phyloP scores from a whole-genome alignment of 2,329 filamentous ascomycete genomes.

The Chaetothyriales sp. region DNA sequence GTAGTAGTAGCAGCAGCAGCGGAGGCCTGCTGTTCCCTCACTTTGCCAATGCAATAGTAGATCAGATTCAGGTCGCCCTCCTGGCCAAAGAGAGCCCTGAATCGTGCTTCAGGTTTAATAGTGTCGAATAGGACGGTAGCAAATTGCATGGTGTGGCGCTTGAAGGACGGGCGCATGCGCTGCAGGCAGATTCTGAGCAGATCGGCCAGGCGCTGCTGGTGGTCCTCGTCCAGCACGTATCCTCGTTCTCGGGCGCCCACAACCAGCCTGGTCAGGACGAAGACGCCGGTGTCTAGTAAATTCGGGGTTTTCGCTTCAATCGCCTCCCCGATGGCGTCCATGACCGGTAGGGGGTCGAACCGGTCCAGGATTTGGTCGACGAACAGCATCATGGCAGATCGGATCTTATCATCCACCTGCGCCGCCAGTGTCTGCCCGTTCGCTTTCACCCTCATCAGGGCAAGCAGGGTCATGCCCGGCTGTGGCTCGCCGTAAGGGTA shows the following conservation, averaged over 20 bases:
- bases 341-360: constrained; percentile 9
- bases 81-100: constrained; percentile 12
- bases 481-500: constrained; percentile 14
- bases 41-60: constrained; percentile 11
- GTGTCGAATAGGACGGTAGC: constrained; percentile 10
- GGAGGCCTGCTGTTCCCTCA: not conserved
- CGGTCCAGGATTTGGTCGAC: constrained; percentile 4
- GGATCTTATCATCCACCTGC: constrained; percentile 6
- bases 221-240: constrained; percentile 8
- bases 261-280: constrained; percentile 9
- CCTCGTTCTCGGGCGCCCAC: constrained; percentile 1
- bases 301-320: constrained; percentile 8
- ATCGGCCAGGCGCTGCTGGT: constrained; percentile 11
- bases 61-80: constrained; percentile 14
- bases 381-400: constrained; percentile 8
- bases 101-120: constrained; percentile 12
- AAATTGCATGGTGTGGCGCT: constrained; percentile 10
- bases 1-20: not conserved
- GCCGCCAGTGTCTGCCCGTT: constrained; percentile 7
- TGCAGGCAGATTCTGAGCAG: constrained; percentile 8
- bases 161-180: constrained; percentile 10
- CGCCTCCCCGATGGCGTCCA: constrained; percentile 10
- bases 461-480: constrained; percentile 11
- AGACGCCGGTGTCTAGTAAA: constrained; percentile 11
- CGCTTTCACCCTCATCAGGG: constrained; percentile 12